phyloP scores from a whole-genome alignment of 1,284 basidiomycete species.

The Paramarasmius palmivorus region DNA sequence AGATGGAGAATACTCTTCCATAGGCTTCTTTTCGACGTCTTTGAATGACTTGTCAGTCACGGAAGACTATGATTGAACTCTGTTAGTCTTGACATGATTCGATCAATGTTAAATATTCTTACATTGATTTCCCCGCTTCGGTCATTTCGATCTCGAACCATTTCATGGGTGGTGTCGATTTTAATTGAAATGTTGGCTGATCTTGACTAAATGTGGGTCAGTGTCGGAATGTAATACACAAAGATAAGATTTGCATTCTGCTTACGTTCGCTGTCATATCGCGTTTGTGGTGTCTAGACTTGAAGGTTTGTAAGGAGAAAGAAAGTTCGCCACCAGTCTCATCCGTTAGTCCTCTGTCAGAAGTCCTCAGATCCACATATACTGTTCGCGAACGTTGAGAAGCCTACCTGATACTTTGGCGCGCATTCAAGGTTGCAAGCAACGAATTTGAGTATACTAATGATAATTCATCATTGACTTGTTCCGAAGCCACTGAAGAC shows the following conservation, averaged over 20 bases:
- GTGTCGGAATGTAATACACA: background rate
- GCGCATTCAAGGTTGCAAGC: conserved; percentile 55
- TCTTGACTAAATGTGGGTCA: conserved; percentile 21
- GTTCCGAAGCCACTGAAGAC: background rate
- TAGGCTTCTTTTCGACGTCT: background rate
- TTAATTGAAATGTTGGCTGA: conserved; percentile 52
- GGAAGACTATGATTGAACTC: conserved; percentile 6
- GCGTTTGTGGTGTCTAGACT: conserved; percentile 26
- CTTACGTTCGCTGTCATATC: conserved; percentile 12
- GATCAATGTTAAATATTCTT: background rate
- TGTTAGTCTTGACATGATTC: background rate
- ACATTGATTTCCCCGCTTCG: conserved; percentile 13
- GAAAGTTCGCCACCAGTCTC: conserved; percentile 45
- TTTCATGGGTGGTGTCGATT: conserved; percentile 53
- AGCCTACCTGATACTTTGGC: conserved; percentile 26
- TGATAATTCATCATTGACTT: conserved; percentile 6
- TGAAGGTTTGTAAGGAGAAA: conserved; percentile 47
- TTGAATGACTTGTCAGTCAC: conserved; percentile 12
- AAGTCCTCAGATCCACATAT: conserved; percentile 5
- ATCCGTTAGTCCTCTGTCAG: conserved; percentile 37
- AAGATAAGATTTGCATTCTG: conserved; percentile 8
- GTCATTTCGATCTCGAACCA: conserved; percentile 27
- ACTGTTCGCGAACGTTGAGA: background rate
- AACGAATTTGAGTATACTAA: conserved; percentile 59
- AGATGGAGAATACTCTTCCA: background rate